Base-by-base conservation (phyloP, 805 yeast species). In the Peterozyma toletana region DNA sequence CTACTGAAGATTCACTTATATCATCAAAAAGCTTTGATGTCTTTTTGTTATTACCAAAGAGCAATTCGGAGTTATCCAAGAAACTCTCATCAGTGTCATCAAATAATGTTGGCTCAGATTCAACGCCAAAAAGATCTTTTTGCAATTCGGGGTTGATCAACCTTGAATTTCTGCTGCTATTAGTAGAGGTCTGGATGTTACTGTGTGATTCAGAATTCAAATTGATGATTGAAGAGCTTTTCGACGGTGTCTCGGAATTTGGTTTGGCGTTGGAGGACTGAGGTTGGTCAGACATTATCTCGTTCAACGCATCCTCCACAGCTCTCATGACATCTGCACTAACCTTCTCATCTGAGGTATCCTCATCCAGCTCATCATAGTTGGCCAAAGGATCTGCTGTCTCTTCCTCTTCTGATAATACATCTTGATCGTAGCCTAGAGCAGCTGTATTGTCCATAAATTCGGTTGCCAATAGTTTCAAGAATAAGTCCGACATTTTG, bases 241-340 rank as follows among this genome's bases (percentile, higher is more conserved):
- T 40, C 11, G 47, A 41, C 2, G 41, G 13, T n/a, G 35, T 15
- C 2, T 17, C 21, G 4, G 17, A 27, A 4, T 37, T 44, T 5
- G 33, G 16, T 15, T 27, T 36, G 7, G 35, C 17, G 13, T 43
- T 27, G 17, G 15, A 14, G 10, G n/a, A 15, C 16, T 18, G 11
- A 18, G 13, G 5, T 2, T 49, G 44, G 33, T 60, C 55, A 27
- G 53, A 62, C 72, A 76, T 75, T 31, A 83, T 80, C 48, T 80
- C 77, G 27, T 72, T 73, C 44, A 83, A 70, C 2, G 86, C 88
- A 55, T 76, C 79, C 53, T 81, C 86, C 15, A 83, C 84, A 0
- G 87, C 86, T 42, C 68, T 66, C 5, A 80, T 59, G 1, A 75
- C 81, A 14, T 59, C 66, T 3, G 70, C 68, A 40, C 74, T 68